Conservation (phyloP, 495 filamentous ascomycete genomes). For the Penicillium odoratum region DNA sequence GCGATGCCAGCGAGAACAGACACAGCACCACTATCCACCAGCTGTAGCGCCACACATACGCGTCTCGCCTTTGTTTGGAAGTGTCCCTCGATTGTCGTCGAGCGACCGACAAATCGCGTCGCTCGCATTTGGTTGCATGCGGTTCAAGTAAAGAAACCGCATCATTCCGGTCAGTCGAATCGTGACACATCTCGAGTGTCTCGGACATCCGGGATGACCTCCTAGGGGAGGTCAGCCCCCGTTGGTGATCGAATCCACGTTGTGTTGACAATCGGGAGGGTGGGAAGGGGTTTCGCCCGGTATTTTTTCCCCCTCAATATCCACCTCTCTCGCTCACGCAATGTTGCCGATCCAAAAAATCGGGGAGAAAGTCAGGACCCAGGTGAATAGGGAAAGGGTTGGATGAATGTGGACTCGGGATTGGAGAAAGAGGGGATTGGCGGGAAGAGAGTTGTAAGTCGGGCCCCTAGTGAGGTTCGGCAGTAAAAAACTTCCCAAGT, state of each 20-base stretch:
- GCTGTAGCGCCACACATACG: constrained; percentile 1
- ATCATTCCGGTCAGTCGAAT: constrained; percentile 18
- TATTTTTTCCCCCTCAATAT: constrained; percentile 8
- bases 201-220: constrained; percentile 44
- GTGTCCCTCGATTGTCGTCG: constrained; percentile 29
- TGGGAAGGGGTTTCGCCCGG: constrained; percentile 6
- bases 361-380: not conserved
- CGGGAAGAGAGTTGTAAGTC: constrained; percentile 11
- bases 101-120: constrained; percentile 9
- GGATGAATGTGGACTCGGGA: not conserved
- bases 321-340: not conserved
- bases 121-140: constrained; percentile 11
- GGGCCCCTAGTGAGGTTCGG: constrained; percentile 4
- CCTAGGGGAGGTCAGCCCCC: constrained; percentile 51
- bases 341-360: not conserved
- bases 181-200: constrained; percentile 36
- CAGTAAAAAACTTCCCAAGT: not conserved
- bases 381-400: not conserved
- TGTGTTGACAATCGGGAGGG: constrained; percentile 30
- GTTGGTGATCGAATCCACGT: constrained; percentile 44
- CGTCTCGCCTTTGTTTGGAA: constrained; percentile 16
- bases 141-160: not conserved
- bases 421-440: constrained; percentile 9
- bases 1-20: constrained; percentile 22
- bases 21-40: constrained; percentile 29